These are phyloP conservation scores for Kwoniella dejecticola DNA, from an alignment of 768 basidiomycete species.

Conservation along the genomic window DNA sequence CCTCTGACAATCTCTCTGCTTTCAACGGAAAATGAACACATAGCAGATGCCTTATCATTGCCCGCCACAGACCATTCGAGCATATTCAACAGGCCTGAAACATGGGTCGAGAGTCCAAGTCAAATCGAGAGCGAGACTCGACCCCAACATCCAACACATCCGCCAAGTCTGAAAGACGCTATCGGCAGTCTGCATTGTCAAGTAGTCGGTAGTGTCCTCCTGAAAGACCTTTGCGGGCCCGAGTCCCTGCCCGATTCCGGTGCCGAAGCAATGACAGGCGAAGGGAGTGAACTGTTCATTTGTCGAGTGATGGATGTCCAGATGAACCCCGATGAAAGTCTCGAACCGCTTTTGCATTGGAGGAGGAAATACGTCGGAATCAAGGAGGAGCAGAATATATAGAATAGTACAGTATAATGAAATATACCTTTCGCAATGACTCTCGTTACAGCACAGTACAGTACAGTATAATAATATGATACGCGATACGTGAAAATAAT, in stretches of 20 bases:
- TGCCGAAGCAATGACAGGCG: too few relatives aligned
- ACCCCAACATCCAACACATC: conserved; percentile 3
- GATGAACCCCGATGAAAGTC: neutral
- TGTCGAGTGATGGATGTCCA: conserved; percentile 25
- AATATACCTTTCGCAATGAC: too few relatives aligned
- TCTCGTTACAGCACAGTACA: too few relatives aligned
- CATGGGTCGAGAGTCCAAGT: conserved; percentile 7
- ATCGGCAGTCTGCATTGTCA: conserved; percentile 17
- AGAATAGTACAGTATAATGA: too few relatives aligned
- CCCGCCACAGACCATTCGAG: conserved; percentile 14
- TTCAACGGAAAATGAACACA: conserved; percentile 14
- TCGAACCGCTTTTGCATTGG: conserved; percentile 21
- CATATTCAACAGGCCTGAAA: conserved; percentile 6
- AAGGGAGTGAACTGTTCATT: conserved; percentile 33
- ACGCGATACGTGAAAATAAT: too few relatives aligned
- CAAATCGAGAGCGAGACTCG: too few relatives aligned
- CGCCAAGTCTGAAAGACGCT: conserved; percentile 8
- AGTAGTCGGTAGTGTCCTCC: conserved; percentile 8
- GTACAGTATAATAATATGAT: too few relatives aligned
- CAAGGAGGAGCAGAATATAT: neutral
- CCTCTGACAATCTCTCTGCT: conserved; percentile 24
- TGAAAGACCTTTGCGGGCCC: conserved; percentile 19
- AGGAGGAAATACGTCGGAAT: conserved; percentile 22
- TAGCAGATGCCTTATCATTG: conserved; percentile 14
- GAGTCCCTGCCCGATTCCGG: too few relatives aligned